These are phyloP conservation scores for Heteromeles arbutifolia DNA, from an alignment of 306 rosid genomes.

Conservation along the genomic window DNA sequence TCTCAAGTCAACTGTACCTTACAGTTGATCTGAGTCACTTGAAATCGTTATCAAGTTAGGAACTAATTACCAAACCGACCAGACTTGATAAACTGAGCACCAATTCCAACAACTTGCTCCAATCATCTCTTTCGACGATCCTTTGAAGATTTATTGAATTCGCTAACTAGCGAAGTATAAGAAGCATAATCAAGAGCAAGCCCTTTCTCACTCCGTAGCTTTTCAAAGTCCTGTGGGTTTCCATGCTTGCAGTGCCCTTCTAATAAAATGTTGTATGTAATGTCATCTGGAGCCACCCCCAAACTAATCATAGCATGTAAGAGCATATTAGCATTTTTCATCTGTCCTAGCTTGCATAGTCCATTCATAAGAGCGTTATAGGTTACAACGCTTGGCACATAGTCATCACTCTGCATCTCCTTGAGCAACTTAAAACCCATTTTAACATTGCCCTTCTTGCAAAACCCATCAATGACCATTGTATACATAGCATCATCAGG, in stretches of 20 bases:
- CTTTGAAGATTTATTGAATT: slow-evolving; percentile 35
- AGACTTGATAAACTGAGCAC: background rate
- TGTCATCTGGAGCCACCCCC: slow-evolving; percentile 79
- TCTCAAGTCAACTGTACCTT: background rate
- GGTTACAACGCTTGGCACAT: slow-evolving; percentile 57
- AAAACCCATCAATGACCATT: slow-evolving; percentile 71
- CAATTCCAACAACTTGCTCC: background rate
- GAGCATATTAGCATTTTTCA: slow-evolving; percentile 81
- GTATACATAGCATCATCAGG: slow-evolving; percentile 70
- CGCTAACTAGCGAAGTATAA: slow-evolving; percentile 50
- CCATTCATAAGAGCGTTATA: slow-evolving; percentile 90
- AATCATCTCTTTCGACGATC: slow-evolving; percentile 43
- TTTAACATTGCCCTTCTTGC: slow-evolving; percentile 67
- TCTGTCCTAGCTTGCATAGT: slow-evolving; percentile 84
- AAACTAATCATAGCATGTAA: slow-evolving; percentile 78
- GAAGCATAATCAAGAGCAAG: slow-evolving; percentile 65
- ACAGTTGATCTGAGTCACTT: background rate
- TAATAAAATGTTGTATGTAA: slow-evolving; percentile 70
- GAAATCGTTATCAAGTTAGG: too few species aligned
- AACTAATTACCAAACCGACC: background rate
- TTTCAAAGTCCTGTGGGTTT: slow-evolving; percentile 31
- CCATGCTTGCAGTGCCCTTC: slow-evolving; percentile 84
- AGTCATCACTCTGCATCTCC: slow-evolving; percentile 67
- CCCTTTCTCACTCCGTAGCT: slow-evolving; percentile 56
- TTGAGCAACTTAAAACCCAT: slow-evolving; percentile 65